phyloP scores from a whole-genome alignment of 2,329 filamentous ascomycete species.

The Pezicula rhizophila region DNA sequence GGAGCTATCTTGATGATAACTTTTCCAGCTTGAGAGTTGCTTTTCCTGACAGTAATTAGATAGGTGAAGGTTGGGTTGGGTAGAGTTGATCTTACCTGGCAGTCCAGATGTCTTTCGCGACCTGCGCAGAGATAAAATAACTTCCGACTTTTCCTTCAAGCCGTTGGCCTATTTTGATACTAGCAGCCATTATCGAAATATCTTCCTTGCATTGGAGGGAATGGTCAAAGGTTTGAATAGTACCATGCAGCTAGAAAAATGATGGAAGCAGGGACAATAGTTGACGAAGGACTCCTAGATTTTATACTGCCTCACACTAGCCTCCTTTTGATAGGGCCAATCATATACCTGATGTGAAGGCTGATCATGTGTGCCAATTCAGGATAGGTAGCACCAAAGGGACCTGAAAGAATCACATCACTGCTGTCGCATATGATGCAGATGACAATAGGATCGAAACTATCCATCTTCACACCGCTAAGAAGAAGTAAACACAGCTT shows the following conservation, averaged over 20 bases:
- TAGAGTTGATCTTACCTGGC: slow-evolving; percentile 16
- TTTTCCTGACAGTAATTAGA: slow-evolving; percentile 15
- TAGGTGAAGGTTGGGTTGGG: slow-evolving; percentile 10
- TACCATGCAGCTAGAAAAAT: slow-evolving; percentile 10
- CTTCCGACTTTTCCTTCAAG: slow-evolving; percentile 18
- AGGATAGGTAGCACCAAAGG: too few species aligned
- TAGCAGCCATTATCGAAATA: slow-evolving; percentile 14
- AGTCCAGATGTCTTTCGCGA: slow-evolving; percentile 17
- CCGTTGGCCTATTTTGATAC: slow-evolving; percentile 15
- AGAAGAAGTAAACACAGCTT: too few species aligned
- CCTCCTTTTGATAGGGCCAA: too few species aligned
- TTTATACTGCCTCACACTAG: too few species aligned
- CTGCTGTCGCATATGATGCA: too few species aligned
- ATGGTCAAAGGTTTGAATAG: too few species aligned
- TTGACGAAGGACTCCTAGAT: not conserved
- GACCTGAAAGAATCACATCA: too few species aligned
- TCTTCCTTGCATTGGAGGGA: slow-evolving; percentile 7
- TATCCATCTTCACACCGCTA: too few species aligned
- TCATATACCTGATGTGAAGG: too few species aligned
- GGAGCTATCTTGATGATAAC: slow-evolving; percentile 18
- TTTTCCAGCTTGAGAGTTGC: slow-evolving; percentile 15
- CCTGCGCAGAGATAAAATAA: slow-evolving; percentile 15
- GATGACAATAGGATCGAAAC: too few species aligned
- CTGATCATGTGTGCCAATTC: too few species aligned
- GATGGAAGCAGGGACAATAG: slow-evolving; percentile 7